Evolutionary conservation across 805 yeast species (phyloP).

Genomic region (Komagataella kurtzmanii): DNA sequence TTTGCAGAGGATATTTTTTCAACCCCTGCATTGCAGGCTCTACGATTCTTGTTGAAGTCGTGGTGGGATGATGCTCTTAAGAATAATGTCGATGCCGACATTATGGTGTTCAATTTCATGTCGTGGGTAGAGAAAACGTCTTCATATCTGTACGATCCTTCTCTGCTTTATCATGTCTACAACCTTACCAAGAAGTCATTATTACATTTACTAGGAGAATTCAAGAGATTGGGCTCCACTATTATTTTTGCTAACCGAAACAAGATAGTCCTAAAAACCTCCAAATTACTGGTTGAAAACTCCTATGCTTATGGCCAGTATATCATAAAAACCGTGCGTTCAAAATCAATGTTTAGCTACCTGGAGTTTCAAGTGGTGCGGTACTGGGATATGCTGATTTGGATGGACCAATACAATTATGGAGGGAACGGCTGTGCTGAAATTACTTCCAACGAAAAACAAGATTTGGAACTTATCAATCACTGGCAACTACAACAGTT

Average conservation of each 20-base stretch:
- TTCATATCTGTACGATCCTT: constrained; percentile 63
- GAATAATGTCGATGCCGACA: constrained; percentile 61
- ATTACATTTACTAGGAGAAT: constrained; percentile 69
- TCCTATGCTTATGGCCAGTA: constrained; percentile 88
- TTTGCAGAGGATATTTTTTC: constrained; percentile 80
- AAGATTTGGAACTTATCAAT: constrained; percentile 33
- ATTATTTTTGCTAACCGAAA: constrained; percentile 74
- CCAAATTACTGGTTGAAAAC: constrained; percentile 67
- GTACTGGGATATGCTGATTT: constrained; percentile 87
- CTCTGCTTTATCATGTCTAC: constrained; percentile 77
- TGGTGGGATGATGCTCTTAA: constrained; percentile 91
- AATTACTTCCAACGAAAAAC: constrained; percentile 29
- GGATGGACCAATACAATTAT: constrained; percentile 89
- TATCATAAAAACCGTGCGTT: constrained; percentile 60
- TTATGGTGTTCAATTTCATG: constrained; percentile 68
- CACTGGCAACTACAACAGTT: constrained; percentile 73
- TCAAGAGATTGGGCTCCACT: constrained; percentile 63
- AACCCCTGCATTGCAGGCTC: constrained; percentile 52
- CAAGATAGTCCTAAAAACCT: constrained; percentile 57
- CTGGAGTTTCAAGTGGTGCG: constrained; percentile 60
- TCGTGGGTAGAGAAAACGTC: constrained; percentile 76
- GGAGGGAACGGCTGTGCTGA: constrained; percentile 54
- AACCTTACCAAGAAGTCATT: constrained; percentile 75
- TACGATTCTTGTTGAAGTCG: constrained; percentile 62
- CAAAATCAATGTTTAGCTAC: constrained; percentile 72